A percentile compares a stretch with the other conserved stretches of the same genome.
phyloP scores from a whole-genome alignment of 371 early-diverging fungal species.

The Batkoa obscura region DNA sequence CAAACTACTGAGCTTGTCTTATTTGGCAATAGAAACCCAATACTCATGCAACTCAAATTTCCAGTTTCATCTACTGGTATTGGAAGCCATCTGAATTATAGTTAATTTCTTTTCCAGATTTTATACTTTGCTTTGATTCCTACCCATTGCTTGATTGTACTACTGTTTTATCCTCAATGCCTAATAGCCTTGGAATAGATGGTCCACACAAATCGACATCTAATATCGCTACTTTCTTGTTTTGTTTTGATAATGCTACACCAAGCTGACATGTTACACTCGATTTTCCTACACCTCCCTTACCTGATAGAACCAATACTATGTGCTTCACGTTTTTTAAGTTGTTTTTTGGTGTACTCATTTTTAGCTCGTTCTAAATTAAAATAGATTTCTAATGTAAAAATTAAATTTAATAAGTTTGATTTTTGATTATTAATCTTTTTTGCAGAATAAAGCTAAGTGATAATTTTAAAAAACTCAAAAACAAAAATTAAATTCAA shows the following conservation, averaged over 20 bases:
- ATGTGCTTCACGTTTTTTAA: conserved; percentile 34
- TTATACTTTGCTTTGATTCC: too few species aligned
- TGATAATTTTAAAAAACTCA: too few species aligned
- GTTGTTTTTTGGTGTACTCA: conserved; percentile 11
- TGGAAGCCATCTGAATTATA: conserved; percentile 57
- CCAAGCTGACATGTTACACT: conserved; percentile 48
- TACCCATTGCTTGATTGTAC: conserved; percentile 54
- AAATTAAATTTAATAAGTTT: too few species aligned
- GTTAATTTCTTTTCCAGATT: not conserved
- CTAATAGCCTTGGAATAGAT: conserved; percentile 65
- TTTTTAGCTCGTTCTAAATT: not conserved
- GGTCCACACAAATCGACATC: conserved; percentile 95
- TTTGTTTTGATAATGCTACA: conserved; percentile 25
- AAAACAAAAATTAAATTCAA: too few species aligned
- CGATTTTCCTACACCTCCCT: conserved; percentile 92
- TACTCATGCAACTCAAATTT: conserved; percentile 54
- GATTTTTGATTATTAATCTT: too few species aligned
- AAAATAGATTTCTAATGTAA: not conserved
- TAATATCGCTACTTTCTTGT: conserved; percentile 51
- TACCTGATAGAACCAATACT: conserved; percentile 78
- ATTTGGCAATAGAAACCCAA: conserved; percentile 65
- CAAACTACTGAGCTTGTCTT: conserved; percentile 83
- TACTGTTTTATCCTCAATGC: conserved; percentile 52
- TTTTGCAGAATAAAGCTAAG: too few species aligned
- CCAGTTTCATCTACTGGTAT: conserved; percentile 63